Conservation (phyloP, 306 rosid genomes). For the Castanea crenata region DNA sequence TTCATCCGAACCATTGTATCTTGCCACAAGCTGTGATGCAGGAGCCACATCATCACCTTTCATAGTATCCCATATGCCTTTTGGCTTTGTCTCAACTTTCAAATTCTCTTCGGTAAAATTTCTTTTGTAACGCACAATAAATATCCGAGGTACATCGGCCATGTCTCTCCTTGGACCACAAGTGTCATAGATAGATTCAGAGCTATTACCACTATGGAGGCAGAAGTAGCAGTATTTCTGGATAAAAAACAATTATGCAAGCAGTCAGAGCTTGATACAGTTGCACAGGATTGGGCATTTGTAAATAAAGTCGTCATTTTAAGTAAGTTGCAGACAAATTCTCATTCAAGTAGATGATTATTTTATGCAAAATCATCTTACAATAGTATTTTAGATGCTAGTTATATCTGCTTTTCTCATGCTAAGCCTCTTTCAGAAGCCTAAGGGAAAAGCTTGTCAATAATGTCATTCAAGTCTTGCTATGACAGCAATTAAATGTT, state of each 20-base stretch:
- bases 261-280: conserved; percentile 15
- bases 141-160: conserved; percentile 61
- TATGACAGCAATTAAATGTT: neutral
- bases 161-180: conserved; percentile 73
- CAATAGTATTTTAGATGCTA: neutral
- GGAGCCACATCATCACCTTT: conserved; percentile 59
- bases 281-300: neutral
- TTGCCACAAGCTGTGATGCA: conserved; percentile 87
- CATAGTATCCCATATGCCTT: conserved; percentile 35
- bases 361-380: neutral
- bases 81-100: conserved; percentile 41
- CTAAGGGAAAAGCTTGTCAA: neutral
- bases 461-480: neutral
- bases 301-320: neutral
- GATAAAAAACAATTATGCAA: conserved; percentile 19
- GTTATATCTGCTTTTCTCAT: neutral
- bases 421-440: neutral
- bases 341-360: neutral
- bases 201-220: conserved; percentile 40
- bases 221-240: conserved; percentile 82
- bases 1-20: conserved; percentile 72
- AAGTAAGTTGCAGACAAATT: neutral
- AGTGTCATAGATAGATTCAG: conserved; percentile 61
- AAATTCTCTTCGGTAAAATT: conserved; percentile 47
- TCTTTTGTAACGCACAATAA: conserved; percentile 74